Base-by-base conservation (phyloP, 202 grass and related monocot genomes). In the Schoenoplectus triqueter region DNA sequence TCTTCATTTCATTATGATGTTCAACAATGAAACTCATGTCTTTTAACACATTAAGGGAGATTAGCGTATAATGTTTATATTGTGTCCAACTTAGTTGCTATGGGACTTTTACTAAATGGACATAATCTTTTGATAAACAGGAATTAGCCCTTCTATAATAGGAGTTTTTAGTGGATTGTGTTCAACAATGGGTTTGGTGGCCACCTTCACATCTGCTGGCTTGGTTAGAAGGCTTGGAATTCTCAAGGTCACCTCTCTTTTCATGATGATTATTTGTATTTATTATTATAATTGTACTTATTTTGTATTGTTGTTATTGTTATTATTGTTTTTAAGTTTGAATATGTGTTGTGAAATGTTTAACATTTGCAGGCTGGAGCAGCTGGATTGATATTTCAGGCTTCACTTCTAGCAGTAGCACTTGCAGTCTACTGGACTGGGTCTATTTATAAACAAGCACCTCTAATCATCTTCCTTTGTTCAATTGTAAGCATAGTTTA, bases 371-470 rank as follows among this genome's bases (percentile, higher is more conserved):
- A 99, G 96, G 96, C 96, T 0, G 96, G 93, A 82, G 96, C 91
- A 42, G 91, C 91, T 87, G 93, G 96, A 85, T 95, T 99, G 82
- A 92, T 99, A 86, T 93, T 95, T 89, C 96, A 99, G 85, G 93
- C 96, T 66, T 92, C 83, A 84, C 82, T 99, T 31, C 78, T 99
- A 41, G 86, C 96, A 73, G 69, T 88, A 40, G 93, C 93, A 11
- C 89, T 98, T 50, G 44, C 70, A 8, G 93, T 92, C 63, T 99
- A 99, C 80, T 99, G 88, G 96, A 85, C 87, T 40, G 91, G 91
- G 88, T 83, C 93, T 80, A 86, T 99, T 84, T 94, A 87, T 2
- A 84, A 89, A 59, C 80, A 49, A 87, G 70, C 91, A 80, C 78
- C 88, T 78, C 84, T 99, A 80, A 82, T 95, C 68, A 91, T 99